phyloP scores from a whole-genome alignment of 2,329 filamentous ascomycete species.

The Immersiporthe knoxdaviesiana region DNA sequence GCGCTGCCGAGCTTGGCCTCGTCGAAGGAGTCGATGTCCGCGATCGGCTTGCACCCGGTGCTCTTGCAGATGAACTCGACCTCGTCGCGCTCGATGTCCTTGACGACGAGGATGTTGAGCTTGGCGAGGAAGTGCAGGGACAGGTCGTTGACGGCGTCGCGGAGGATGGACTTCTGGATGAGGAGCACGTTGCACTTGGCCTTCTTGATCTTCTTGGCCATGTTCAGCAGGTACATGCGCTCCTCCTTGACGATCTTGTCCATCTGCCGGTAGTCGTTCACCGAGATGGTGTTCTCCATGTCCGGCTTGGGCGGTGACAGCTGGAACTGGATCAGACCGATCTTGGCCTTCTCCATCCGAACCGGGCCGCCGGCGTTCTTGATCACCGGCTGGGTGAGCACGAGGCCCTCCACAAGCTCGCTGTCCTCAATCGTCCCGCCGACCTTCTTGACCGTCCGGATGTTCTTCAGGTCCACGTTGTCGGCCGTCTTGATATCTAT shows the following conservation, averaged over 20 bases:
- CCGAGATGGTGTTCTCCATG: constrained; percentile 99
- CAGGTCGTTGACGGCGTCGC: constrained; percentile 96
- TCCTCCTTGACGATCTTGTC: constrained; percentile 99
- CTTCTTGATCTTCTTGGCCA: constrained; percentile 99
- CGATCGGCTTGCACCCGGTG: constrained; percentile 97
- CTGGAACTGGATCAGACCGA: constrained; percentile 98
- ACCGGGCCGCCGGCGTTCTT: constrained; percentile 91
- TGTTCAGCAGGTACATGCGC: constrained; percentile 94
- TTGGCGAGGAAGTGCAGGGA: constrained; percentile 97
- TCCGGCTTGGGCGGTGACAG: constrained; percentile 97
- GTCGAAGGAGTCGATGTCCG: constrained; percentile 96
- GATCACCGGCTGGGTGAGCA: constrained; percentile 88
- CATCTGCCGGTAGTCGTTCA: constrained; percentile 99
- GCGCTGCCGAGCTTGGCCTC: constrained; percentile 97
- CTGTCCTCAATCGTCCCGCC: constrained; percentile 98
- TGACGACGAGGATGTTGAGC: constrained; percentile 91
- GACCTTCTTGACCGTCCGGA: constrained; percentile 95
- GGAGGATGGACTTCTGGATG: constrained; percentile 97
- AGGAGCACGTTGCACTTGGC: constrained; percentile 98
- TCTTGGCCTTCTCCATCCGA: constrained; percentile 95
- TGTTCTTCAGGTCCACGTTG: constrained; percentile 95
- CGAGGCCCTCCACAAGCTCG: constrained; percentile 93
- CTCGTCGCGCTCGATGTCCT: constrained; percentile 98
- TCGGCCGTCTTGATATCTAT: constrained; percentile 95
- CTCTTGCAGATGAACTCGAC: constrained; percentile 99